Conservation (phyloP, 2,329 filamentous ascomycete genomes). For the Calonectria honghensis region DNA sequence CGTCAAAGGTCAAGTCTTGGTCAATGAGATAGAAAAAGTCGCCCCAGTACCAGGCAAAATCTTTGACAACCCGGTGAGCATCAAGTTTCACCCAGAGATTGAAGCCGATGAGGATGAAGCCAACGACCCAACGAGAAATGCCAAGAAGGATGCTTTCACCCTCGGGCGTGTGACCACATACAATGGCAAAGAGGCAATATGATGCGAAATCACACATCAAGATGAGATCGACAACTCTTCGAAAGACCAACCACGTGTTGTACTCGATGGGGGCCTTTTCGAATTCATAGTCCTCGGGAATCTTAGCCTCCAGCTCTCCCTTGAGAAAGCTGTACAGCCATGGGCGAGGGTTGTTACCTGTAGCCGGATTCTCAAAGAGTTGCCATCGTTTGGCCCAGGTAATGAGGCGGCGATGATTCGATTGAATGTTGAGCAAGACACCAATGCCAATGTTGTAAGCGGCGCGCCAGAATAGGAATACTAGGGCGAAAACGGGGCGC, state of each 20-base stretch:
- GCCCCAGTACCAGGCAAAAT: conserved; percentile 99
- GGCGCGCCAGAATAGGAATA: conserved; percentile 94
- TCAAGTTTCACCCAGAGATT: conserved; percentile 99
- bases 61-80: conserved; percentile 97
- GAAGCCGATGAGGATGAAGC: conserved; percentile 88
- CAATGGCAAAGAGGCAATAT: conserved; percentile 95
- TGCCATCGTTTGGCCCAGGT: conserved; percentile 90
- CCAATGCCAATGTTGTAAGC: conserved; percentile 97
- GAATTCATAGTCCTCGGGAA: conserved; percentile 94
- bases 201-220: conserved; percentile 99
- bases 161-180: conserved; percentile 85
- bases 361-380: conserved; percentile 88
- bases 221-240: conserved; percentile 95
- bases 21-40: conserved; percentile 99
- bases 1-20: conserved; percentile 97
- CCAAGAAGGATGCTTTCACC: conserved; percentile 83
- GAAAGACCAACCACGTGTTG: conserved; percentile 98
- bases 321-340: conserved; percentile 90
- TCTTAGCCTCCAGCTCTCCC: conserved; percentile 94
- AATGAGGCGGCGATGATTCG: conserved; percentile 89
- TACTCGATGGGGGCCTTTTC: conserved; percentile 96
- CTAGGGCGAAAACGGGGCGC: conserved; percentile 84
- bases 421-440: conserved; percentile 90
- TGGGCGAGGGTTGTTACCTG: conserved; percentile 88
- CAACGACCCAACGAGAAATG: conserved; percentile 84